Evolutionary conservation across 2,329 filamentous ascomycete species (phyloP).

Genomic region (Paecilomyces niveus): DNA sequence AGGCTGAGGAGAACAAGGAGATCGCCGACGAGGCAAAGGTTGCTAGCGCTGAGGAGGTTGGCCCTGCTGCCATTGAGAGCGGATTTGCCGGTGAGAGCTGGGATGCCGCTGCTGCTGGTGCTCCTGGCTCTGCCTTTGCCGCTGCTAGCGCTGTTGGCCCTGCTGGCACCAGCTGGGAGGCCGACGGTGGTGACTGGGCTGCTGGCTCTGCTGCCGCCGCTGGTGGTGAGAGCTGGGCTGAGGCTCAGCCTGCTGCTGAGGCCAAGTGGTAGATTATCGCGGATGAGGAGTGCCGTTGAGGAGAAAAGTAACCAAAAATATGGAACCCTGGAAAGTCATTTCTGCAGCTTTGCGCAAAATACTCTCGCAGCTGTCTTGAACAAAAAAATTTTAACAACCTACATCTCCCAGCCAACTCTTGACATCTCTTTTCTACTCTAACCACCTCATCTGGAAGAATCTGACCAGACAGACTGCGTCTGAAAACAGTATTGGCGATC

Average conservation of each 20-base stretch:
- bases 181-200: constrained; percentile 49
- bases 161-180: constrained; percentile 57
- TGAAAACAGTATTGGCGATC: constrained; percentile 23
- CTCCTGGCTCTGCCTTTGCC: constrained; percentile 58
- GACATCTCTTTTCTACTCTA: constrained; percentile 31
- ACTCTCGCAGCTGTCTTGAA: constrained; percentile 11
- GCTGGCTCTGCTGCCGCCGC: constrained; percentile 34
- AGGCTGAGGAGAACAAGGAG: constrained; percentile 99
- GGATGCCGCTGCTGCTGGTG: constrained; percentile 66
- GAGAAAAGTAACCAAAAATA: constrained; percentile 15
- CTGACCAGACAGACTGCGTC: constrained; percentile 15
- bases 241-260: constrained; percentile 24
- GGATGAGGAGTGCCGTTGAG: constrained; percentile 23
- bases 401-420: constrained; percentile 21
- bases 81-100: constrained; percentile 75
- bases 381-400: constrained; percentile 8
- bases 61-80: constrained; percentile 67
- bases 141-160: constrained; percentile 62
- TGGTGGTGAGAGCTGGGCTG: constrained; percentile 35
- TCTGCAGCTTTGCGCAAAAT: constrained; percentile 3
- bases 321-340: constrained; percentile 16
- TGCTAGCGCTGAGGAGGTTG: constrained; percentile 76
- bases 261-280: constrained; percentile 33
- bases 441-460: constrained; percentile 23
- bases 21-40: constrained; percentile 74